Percentiles rank a stretch among this genome's conserved stretches.
These are phyloP conservation scores for Colletotrichum sp. DNA, from an alignment of 2,329 filamentous ascomycete species.

Conservation along the genomic window DNA sequence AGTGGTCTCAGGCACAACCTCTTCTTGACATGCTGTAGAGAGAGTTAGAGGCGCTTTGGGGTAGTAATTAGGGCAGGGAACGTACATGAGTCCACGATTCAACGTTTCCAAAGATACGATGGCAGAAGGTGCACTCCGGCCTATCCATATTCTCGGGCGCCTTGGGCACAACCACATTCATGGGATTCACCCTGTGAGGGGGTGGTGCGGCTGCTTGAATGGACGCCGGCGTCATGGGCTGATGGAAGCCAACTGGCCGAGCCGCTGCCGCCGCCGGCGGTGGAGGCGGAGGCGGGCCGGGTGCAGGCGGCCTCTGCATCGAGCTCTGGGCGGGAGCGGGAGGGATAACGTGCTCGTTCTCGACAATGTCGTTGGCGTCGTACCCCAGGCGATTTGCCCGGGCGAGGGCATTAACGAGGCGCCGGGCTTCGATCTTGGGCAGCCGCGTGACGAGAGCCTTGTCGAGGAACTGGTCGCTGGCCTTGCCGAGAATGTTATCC, in stretches of 20 bases:
- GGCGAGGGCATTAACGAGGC: conserved; percentile 62
- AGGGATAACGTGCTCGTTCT: conserved; percentile 48
- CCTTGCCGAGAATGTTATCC: conserved; percentile 46
- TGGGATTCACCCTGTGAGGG: not conserved
- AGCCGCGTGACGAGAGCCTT: conserved; percentile 56
- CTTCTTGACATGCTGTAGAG: conserved; percentile 37
- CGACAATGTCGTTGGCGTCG: conserved; percentile 53
- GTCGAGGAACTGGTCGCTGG: conserved; percentile 56
- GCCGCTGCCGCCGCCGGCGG: not conserved
- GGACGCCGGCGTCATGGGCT: not conserved
- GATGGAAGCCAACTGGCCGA: not conserved
- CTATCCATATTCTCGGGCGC: not conserved
- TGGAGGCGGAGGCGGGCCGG: not conserved
- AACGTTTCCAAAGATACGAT: conserved; percentile 14
- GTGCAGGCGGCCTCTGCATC: not conserved
- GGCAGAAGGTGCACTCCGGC: conserved; percentile 20
- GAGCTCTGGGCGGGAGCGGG: not conserved
- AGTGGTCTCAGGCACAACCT: conserved; percentile 34
- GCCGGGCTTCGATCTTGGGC: conserved; percentile 57
- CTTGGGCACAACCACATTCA: not conserved
- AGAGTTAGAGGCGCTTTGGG: not conserved
- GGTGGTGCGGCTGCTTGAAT: not conserved
- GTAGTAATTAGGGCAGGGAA: not conserved
- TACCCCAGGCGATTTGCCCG: conserved; percentile 63
- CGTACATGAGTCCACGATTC: conserved; percentile 20